Conservation (phyloP, 305 asterid species). For the Fraxinus floribunda region DNA sequence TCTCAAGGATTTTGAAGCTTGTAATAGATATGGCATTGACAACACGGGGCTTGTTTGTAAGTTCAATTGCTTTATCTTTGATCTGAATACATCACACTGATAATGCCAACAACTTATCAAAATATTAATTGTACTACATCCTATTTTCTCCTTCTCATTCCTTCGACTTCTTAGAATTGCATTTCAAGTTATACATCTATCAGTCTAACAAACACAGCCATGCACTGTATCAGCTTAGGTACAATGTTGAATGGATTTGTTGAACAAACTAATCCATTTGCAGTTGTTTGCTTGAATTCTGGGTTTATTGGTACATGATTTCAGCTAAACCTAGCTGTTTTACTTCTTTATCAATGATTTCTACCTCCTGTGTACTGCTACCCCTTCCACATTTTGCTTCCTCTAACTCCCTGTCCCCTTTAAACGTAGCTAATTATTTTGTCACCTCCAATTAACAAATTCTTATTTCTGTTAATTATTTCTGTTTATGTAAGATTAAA, state of each 20-base stretch:
- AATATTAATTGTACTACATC: neutral
- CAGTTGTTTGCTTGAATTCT: neutral
- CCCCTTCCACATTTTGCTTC: neutral
- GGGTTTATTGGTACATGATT: neutral
- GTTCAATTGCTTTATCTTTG: constrained; percentile 26
- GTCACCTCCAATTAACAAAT: neutral
- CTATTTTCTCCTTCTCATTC: neutral
- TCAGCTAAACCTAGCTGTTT: neutral
- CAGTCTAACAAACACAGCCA: neutral
- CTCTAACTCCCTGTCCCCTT: neutral
- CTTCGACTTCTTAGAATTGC: neutral
- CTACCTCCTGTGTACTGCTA: neutral
- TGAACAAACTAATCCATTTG: neutral
- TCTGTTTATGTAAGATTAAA: neutral
- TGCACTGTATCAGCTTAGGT: neutral
- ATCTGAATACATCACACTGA: neutral
- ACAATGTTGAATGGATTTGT: neutral
- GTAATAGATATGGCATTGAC: constrained; percentile 70
- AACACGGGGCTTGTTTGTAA: constrained; percentile 90
- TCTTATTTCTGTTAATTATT: neutral
- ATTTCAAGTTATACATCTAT: neutral
- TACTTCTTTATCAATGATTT: neutral
- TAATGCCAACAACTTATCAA: neutral
- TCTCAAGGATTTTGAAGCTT: constrained; percentile 68
- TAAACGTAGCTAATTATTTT: neutral